Percentiles rank a stretch among this genome's conserved stretches.
Evolutionary conservation across 495 filamentous ascomycete genomes (phyloP).

Genomic region (Xylaria intraflava): DNA sequence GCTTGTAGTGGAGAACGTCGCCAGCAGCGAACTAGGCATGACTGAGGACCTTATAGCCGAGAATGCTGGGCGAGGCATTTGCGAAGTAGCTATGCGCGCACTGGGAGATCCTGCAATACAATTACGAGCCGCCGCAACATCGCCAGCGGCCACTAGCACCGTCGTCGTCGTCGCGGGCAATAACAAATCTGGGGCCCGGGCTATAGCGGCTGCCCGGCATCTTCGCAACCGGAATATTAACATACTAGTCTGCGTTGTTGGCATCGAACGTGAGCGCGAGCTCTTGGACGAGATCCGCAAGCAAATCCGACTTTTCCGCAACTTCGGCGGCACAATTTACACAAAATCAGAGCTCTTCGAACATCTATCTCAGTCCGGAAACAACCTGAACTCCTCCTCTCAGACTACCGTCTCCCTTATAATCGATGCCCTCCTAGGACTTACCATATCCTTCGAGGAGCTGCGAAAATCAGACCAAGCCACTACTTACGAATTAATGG

Average conservation of each 20-base stretch:
- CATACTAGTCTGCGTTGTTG: conserved; percentile 76
- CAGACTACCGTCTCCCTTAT: conserved; percentile 61
- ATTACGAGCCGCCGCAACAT: conserved; percentile 36
- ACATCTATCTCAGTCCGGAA: conserved; percentile 29
- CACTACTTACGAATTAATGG: conserved; percentile 72
- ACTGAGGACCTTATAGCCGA: conserved; percentile 86
- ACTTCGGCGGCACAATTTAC: conserved; percentile 65
- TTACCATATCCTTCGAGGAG: conserved; percentile 77
- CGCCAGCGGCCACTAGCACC: conserved; percentile 42
- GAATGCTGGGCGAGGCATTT: conserved; percentile 82
- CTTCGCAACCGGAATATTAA: conserved; percentile 72
- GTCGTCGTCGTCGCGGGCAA: conserved; percentile 84
- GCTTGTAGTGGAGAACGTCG: conserved; percentile 83
- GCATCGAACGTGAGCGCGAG: conserved; percentile 56
- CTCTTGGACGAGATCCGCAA: conserved; percentile 66
- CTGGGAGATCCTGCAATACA: conserved; percentile 51
- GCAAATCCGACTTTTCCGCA: conserved; percentile 69
- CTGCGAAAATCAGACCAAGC: conserved; percentile 74
- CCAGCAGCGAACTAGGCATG: conserved; percentile 73
- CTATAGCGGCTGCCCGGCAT: conserved; percentile 79
- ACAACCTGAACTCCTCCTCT: conserved; percentile 25
- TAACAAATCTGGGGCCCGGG: conserved; percentile 75
- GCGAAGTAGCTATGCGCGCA: conserved; percentile 65
- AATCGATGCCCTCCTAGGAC: conserved; percentile 80
- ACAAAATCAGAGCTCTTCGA: conserved; percentile 50